These are phyloP conservation scores for Mortierella sp. DNA, from an alignment of 371 early-diverging fungal genomes.

Conservation along the genomic window DNA sequence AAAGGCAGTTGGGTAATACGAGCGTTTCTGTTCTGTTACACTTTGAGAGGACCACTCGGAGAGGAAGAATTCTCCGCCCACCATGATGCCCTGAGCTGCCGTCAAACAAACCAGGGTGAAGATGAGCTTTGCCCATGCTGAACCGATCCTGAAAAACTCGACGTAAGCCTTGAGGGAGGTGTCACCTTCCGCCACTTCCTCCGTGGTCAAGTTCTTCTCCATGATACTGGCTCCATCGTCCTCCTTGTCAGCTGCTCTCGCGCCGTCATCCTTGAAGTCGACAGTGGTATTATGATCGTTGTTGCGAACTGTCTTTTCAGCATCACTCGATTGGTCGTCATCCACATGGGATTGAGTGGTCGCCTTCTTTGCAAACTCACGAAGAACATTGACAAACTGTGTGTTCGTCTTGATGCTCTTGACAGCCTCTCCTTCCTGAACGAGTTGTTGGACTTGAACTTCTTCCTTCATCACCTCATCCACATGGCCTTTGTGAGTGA, in stretches of 20 bases:
- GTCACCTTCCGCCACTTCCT: constrained; percentile 48
- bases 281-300: background rate
- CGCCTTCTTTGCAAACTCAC: constrained; percentile 43
- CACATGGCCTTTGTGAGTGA: constrained; percentile 37
- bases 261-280: constrained; percentile 9
- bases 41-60: constrained; percentile 26
- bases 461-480: constrained; percentile 37
- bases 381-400: constrained; percentile 42
- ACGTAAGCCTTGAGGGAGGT: constrained; percentile 40
- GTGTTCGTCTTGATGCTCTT: constrained; percentile 33
- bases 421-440: constrained; percentile 17
- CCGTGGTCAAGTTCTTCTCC: constrained; percentile 33
- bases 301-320: background rate
- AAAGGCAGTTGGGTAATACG: constrained; percentile 37
- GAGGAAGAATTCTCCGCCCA: constrained; percentile 47
- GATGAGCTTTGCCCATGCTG: constrained; percentile 18
- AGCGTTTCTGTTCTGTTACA: constrained; percentile 14
- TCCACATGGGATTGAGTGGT: constrained; percentile 4
- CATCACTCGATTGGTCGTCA: constrained; percentile 10
- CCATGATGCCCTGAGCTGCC: constrained; percentile 41
- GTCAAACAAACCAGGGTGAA: constrained; percentile 21
- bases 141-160: constrained; percentile 52
- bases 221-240: constrained; percentile 17
- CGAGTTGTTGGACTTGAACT: constrained; percentile 16
- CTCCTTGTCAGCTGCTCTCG: background rate